Conservation (phyloP, 257 asterid species). For the Solanum infundibuliforme region DNA sequence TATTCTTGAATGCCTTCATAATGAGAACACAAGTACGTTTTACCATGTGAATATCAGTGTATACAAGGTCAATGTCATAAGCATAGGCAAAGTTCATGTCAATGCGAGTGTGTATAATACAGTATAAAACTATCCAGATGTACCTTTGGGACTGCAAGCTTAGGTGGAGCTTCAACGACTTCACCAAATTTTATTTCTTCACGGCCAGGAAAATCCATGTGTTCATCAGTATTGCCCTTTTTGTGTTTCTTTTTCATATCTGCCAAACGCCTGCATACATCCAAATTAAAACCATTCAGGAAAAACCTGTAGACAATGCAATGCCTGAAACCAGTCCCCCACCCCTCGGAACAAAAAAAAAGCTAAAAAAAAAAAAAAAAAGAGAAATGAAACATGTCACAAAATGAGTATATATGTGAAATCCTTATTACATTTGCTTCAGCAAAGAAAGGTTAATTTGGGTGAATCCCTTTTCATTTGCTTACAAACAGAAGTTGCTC, state of each 20-base stretch:
- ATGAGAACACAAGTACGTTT: background rate
- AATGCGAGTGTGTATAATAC: background rate
- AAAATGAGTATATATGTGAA: background rate
- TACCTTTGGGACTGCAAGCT: constrained; percentile 78
- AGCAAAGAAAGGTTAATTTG: background rate
- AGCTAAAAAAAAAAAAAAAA: background rate
- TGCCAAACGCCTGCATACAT: constrained; percentile 46
- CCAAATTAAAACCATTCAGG: background rate
- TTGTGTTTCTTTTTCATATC: constrained; percentile 70
- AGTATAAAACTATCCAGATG: background rate
- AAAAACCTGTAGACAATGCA: background rate
- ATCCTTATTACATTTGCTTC: background rate
- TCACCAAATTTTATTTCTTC: constrained; percentile 81
- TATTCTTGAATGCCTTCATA: constrained; percentile 42
- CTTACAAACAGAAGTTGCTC: background rate
- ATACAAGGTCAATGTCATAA: background rate
- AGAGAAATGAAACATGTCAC: background rate
- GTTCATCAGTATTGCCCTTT: constrained; percentile 24
- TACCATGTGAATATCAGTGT: background rate
- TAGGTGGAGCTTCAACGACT: constrained; percentile 82
- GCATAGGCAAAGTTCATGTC: background rate
- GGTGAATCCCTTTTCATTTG: background rate
- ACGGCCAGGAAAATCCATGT: constrained; percentile 37
- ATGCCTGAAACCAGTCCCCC: background rate
- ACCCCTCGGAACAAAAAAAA: background rate